phyloP scores from a whole-genome alignment of 2,329 filamentous ascomycete genomes.

The Aspergillus bombycis region DNA sequence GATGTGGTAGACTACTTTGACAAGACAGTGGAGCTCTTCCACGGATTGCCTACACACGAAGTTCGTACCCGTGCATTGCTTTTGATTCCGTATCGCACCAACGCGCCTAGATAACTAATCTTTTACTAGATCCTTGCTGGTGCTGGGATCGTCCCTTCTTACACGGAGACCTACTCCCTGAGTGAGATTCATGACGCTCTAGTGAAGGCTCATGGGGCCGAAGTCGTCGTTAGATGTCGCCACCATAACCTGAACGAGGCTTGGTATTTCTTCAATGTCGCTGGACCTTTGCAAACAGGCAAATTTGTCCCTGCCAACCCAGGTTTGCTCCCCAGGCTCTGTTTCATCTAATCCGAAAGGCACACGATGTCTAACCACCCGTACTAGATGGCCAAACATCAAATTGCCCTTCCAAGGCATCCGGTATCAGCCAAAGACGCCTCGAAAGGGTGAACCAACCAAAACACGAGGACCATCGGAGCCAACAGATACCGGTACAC shows the following conservation, averaged over 20 bases:
- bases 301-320: slow-evolving; percentile 38
- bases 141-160: slow-evolving; percentile 62
- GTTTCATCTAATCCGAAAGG: background rate
- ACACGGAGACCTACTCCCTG: slow-evolving; percentile 60
- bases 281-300: slow-evolving; percentile 47
- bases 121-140: slow-evolving; percentile 55
- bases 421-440: slow-evolving; percentile 65
- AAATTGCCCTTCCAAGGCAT: slow-evolving; percentile 65
- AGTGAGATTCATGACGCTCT: slow-evolving; percentile 63
- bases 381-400: slow-evolving; percentile 58
- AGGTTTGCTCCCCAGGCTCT: slow-evolving; percentile 28
- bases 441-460: slow-evolving; percentile 39
- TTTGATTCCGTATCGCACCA: background rate
- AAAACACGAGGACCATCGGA: slow-evolving; percentile 37
- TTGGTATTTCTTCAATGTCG: slow-evolving; percentile 67
- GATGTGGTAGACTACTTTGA: slow-evolving; percentile 73
- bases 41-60: slow-evolving; percentile 66
- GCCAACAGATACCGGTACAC: slow-evolving; percentile 36
- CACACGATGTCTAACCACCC: background rate
- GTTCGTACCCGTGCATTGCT: slow-evolving; percentile 33
- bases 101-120: slow-evolving; percentile 10
- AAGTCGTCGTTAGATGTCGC: slow-evolving; percentile 62
- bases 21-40: slow-evolving; percentile 67
- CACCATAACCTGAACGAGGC: slow-evolving; percentile 55
- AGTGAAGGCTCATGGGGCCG: slow-evolving; percentile 54